Percentiles rank a stretch among this genome's conserved stretches.
These are phyloP conservation scores for Echinochloa phyllopogon DNA, from an alignment of 176 grass and related monocot species.

Conservation along the genomic window DNA sequence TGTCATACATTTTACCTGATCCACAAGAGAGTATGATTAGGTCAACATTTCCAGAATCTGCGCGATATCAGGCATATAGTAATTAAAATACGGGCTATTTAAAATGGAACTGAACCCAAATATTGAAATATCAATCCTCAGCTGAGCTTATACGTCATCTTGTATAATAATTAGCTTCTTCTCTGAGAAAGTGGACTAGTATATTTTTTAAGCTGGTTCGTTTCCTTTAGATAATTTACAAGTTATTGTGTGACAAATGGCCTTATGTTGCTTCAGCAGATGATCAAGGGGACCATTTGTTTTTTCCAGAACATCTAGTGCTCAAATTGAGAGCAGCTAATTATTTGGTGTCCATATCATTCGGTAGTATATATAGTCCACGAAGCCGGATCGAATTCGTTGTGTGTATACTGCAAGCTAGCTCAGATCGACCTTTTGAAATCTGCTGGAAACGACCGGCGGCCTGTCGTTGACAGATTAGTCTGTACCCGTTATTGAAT, in stretches of 20 bases:
- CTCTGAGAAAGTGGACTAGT: neutral
- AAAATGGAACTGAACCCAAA: neutral
- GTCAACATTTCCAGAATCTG: conserved; percentile 29
- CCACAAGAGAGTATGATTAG: conserved; percentile 20
- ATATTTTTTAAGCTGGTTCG: neutral
- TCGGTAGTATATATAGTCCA: conserved; percentile 14
- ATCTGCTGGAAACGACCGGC: conserved; percentile 40
- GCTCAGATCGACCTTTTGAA: conserved; percentile 23
- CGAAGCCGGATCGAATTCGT: conserved; percentile 36
- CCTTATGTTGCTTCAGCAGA: conserved; percentile 17
- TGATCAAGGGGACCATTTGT: neutral
- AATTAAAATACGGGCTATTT: neutral
- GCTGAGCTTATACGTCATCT: neutral
- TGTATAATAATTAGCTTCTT: neutral
- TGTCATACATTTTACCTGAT: conserved; percentile 20
- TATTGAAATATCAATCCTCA: neutral
- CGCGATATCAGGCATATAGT: neutral
- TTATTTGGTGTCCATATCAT: conserved; percentile 29
- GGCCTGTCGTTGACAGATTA: conserved; percentile 46
- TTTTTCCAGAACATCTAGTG: conserved; percentile 21
- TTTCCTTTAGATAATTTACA: neutral
- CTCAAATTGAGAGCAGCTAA: conserved; percentile 12
- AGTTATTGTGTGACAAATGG: conserved; percentile 32
- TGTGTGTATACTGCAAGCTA: conserved; percentile 39
- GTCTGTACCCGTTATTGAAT: neutral